phyloP scores from a whole-genome alignment of 345 rosid species.

The Eucalyptus sp. region DNA sequence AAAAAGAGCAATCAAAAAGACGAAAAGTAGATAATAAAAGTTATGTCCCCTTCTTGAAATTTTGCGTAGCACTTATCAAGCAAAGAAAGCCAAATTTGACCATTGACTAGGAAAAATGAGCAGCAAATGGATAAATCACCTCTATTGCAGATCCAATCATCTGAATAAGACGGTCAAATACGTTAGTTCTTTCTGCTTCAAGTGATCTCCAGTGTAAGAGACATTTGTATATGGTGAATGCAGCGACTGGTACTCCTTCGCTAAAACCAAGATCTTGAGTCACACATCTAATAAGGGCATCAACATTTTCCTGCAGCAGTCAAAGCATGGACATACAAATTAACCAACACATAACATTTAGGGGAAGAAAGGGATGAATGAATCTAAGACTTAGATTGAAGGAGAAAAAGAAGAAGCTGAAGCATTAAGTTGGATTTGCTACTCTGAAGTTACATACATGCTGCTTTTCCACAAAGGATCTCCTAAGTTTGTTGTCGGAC shows the following conservation, averaged over 20 bases:
- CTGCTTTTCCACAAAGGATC: constrained; percentile 53
- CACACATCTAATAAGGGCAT: constrained; percentile 57
- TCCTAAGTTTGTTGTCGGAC: constrained; percentile 38
- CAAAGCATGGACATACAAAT: background rate
- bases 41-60: background rate
- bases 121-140: constrained; percentile 23
- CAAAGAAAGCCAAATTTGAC: background rate
- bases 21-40: background rate
- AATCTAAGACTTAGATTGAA: background rate
- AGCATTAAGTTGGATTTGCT: background rate
- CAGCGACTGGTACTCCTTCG: constrained; percentile 74
- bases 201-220: constrained; percentile 84
- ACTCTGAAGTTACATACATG: constrained; percentile 39
- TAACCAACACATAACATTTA: background rate
- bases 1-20: background rate
- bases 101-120: background rate
- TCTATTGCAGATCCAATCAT: constrained; percentile 82
- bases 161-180: constrained; percentile 89
- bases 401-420: background rate
- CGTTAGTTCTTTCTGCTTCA: constrained; percentile 88
- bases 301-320: constrained; percentile 46
- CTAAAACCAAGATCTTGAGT: constrained; percentile 55
- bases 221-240: constrained; percentile 81
- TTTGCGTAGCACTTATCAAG: background rate
- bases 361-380: background rate